Conservation (phyloP, 1,284 basidiomycete species). For the Cutaneotrichosporon arboriforme region DNA sequence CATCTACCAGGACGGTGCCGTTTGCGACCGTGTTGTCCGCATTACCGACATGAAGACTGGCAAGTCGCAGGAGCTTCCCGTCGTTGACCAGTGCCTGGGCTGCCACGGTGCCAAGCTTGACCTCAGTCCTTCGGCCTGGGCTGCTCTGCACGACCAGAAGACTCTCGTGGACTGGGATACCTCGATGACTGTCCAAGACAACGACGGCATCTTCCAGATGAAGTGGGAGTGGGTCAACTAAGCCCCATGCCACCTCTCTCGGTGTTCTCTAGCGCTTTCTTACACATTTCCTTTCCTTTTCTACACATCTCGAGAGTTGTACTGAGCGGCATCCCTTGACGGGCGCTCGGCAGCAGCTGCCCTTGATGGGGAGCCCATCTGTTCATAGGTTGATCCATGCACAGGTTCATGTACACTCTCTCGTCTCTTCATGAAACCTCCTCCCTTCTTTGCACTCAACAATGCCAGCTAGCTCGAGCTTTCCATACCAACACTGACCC, state of each 20-base stretch:
- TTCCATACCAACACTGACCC: too few species aligned
- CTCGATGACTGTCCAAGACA: too few species aligned
- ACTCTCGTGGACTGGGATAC: neutral
- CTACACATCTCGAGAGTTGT: too few species aligned
- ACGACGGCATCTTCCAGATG: constrained; percentile 2
- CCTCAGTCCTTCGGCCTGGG: constrained; percentile 4
- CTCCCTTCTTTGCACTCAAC: too few species aligned
- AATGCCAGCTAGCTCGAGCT: too few species aligned
- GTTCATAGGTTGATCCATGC: neutral
- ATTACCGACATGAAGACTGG: constrained; percentile 4
- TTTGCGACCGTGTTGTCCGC: constrained; percentile 3
- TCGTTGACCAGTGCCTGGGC: constrained; percentile 3
- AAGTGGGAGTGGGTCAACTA: constrained; percentile 1
- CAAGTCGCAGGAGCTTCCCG: neutral
- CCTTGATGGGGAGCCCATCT: neutral
- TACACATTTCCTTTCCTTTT: neutral
- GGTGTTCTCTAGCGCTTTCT: neutral
- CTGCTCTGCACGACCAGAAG: neutral
- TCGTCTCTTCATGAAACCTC: too few species aligned
- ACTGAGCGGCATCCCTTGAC: too few species aligned
- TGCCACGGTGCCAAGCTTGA: constrained; percentile 3
- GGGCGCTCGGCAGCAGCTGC: neutral
- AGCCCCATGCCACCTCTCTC: neutral
- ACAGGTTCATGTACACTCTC: too few species aligned
- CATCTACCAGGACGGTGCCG: neutral